Base-by-base conservation (phyloP, 768 basidiomycete species). In the Mycena galericulata region DNA sequence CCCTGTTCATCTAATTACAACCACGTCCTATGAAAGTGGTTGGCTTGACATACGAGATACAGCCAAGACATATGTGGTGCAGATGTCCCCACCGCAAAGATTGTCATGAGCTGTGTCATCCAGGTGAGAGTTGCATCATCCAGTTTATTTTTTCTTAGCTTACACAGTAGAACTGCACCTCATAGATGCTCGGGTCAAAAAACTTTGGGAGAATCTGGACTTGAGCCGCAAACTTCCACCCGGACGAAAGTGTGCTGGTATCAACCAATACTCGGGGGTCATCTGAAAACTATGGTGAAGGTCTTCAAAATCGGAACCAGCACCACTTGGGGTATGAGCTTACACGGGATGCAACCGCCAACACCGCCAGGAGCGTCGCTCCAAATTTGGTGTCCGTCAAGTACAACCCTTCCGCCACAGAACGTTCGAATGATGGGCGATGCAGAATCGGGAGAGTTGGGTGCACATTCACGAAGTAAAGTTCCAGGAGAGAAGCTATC, bases 161-260 rank as follows among this genome's bases (percentile, higher is more conserved):
- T 68, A 84, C 83, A 74, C 80, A 78, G 72, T 83, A 83, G 15
- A 80, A 79, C 73, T 91, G 90, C 46, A 91, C 77, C 65, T 58
- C 75, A 70, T 34, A 79, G 75, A 67, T 65, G 17, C 38, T 61
- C 8, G 62, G 66, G 26, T 89, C 80, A 50, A 89, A 77, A 0
- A 80, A 82, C 75, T 82, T 84, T 34, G 85, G 83, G 51, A 61
- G 36, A 20, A 87, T 82, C 59, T 87, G 80, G 10, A 89, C 81
- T 45, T 85, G 83, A 30, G 79, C 75, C 62, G 87, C 83, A 75
- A 83, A 89, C 65, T 80, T 80, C 86, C 85, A 87, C 1, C 86
- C 86, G 18, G 83, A 76, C 11, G 84, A 83, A 60, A 83, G 27
- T 61, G 57, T 53, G 50, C 67, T 73, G 27, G 72, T 75, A 30